phyloP scores from a whole-genome alignment of 768 basidiomycete species.

The Termitomyces bulborhizus region DNA sequence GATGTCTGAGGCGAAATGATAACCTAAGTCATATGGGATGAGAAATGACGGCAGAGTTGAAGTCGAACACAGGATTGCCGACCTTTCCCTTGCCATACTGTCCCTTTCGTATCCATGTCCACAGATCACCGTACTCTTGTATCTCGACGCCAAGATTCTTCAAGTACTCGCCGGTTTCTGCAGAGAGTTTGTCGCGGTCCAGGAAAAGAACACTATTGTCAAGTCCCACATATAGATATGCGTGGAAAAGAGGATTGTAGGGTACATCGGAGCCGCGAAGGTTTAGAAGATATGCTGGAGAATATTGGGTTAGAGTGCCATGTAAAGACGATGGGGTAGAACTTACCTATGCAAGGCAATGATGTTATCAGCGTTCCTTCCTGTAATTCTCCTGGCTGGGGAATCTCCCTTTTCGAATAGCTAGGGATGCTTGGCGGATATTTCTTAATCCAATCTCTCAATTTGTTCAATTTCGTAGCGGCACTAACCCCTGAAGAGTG shows the following conservation, averaged over 20 bases:
- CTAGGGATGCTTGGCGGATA: constrained; percentile 55
- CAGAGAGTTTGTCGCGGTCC: constrained; percentile 57
- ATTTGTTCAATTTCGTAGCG: constrained; percentile 56
- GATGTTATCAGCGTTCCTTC: constrained; percentile 64
- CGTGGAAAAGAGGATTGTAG: constrained; percentile 87
- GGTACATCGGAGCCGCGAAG: constrained; percentile 87
- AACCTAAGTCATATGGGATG: constrained; percentile 29
- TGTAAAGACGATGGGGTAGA: neutral
- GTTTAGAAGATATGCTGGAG: constrained; percentile 78
- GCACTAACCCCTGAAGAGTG: constrained; percentile 48
- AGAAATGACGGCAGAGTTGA: neutral
- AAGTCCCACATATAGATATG: constrained; percentile 72
- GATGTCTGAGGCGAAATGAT: constrained; percentile 70
- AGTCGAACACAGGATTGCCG: constrained; percentile 3
- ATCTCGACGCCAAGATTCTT: constrained; percentile 48
- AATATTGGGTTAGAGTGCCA: neutral
- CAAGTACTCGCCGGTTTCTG: constrained; percentile 54
- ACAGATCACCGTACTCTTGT: constrained; percentile 69
- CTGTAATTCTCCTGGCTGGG: constrained; percentile 57
- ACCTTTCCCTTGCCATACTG: constrained; percentile 81
- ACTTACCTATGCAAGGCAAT: constrained; percentile 63
- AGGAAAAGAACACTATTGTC: constrained; percentile 69
- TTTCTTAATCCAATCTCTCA: constrained; percentile 63
- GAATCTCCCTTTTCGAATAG: constrained; percentile 50
- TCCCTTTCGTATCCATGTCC: constrained; percentile 68